Evolutionary conservation across 331 rosid genomes (phyloP), one percentile per base, ranked within the genome.

Genomic region (Rosa hybrid): DNA sequence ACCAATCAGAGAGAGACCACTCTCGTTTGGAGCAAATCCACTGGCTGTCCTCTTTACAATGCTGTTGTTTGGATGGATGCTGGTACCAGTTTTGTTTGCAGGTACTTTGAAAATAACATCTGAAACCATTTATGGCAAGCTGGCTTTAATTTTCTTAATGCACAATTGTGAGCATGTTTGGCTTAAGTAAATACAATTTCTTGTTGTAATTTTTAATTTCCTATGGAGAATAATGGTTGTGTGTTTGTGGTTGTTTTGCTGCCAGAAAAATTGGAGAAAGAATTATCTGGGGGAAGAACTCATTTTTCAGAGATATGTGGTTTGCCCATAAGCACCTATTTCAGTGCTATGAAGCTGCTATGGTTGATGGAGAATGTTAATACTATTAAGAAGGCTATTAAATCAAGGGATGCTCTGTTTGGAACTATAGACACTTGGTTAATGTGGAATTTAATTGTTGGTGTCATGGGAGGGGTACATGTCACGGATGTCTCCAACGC

Each of bases 11-110:
- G 99, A 46, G 98, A 95, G 83, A 95, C 98, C 0, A 87, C 93
- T 81, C 80, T 95, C n/a, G 81, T 95, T 53, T 95, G 98, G 98
- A 92, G 97, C 82, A 95, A 91, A 89, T 88, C 99, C 78, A 89
- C 97, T 2, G 98, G 98, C 42, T 62, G 16, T 42, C 98, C 99
- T 75, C 97, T 95, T 63, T 54, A 91, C 80, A 83, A 90, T 50
- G 99, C 98, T 72, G 84, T 94, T 74, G 99, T 95, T 78, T 95
- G 99, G 99, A 92, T 92, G 99, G 99, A 95, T 80, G 96, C 41
- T 81, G 90, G 98, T 3, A 92, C 98, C 39, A 84, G 93, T 64
- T 60, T 91, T 30, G 50, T 92, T 86, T 92, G 96, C 93, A 84
- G 98, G 98, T 91, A 25, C 18, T 50, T 20, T 54, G 17, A n/a